A percentile compares a stretch with the other conserved stretches of the same genome.
Conservation (phyloP, 371 early-diverging fungal species). For the Mortierella sp. region DNA sequence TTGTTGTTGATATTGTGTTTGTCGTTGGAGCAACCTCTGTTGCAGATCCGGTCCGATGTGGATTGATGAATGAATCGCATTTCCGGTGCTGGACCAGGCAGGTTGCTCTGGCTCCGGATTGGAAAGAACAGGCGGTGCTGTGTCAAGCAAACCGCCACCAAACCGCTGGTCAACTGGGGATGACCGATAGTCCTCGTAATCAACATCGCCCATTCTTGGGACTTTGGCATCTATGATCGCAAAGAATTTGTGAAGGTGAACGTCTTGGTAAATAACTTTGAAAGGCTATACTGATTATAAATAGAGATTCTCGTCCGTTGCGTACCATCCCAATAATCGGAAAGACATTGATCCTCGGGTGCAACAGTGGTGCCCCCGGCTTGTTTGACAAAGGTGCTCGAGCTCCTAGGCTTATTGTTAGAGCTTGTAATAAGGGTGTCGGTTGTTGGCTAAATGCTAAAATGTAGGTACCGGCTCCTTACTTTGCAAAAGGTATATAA, state of each 20-base stretch:
- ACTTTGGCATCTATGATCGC: constrained; percentile 17
- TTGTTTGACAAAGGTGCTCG: constrained; percentile 23
- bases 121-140: too few relatives aligned
- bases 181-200: background rate
- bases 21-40: background rate
- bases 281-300: too few relatives aligned
- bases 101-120: too few relatives aligned
- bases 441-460: background rate
- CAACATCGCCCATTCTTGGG: constrained; percentile 9
- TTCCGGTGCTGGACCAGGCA: background rate
- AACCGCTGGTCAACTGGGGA: background rate
- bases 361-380: background rate
- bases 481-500: constrained; percentile 36
- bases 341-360: background rate
- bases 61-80: background rate
- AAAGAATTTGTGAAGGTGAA: background rate
- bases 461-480: background rate
- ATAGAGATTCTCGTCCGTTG: too few relatives aligned
- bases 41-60: background rate
- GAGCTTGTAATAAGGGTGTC: background rate
- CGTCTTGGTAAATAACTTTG: background rate
- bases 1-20: background rate
- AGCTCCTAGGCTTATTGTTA: constrained; percentile 2
- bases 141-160: background rate
- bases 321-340: constrained; percentile 10